phyloP scores from a whole-genome alignment of 2,329 filamentous ascomycete species.

The Monascus ruber region DNA sequence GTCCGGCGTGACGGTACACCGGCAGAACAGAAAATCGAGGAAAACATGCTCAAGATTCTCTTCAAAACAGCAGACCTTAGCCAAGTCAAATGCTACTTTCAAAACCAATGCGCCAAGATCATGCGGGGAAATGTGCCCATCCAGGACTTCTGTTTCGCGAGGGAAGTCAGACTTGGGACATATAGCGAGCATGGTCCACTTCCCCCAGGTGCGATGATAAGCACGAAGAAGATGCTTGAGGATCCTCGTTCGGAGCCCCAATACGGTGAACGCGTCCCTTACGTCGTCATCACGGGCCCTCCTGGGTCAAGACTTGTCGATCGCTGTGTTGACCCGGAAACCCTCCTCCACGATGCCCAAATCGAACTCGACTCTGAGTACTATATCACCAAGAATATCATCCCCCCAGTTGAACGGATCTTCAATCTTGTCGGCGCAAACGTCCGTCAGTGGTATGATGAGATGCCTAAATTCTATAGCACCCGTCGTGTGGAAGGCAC shows the following conservation, averaged over 20 bases:
- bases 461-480: conserved; percentile 85
- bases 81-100: conserved; percentile 81
- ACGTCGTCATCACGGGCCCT: conserved; percentile 81
- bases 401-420: conserved; percentile 88
- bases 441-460: conserved; percentile 82
- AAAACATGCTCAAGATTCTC: conserved; percentile 75
- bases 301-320: conserved; percentile 79
- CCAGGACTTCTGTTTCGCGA: conserved; percentile 92
- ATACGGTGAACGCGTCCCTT: conserved; percentile 89
- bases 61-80: conserved; percentile 86
- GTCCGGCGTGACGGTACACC: conserved; percentile 90
- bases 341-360: conserved; percentile 63
- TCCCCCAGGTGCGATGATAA: conserved; percentile 81
- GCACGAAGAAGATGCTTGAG: conserved; percentile 71
- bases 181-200: conserved; percentile 72
- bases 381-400: conserved; percentile 91
- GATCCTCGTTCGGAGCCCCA: conserved; percentile 84
- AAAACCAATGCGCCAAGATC: conserved; percentile 80
- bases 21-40: conserved; percentile 92
- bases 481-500: conserved; percentile 50
- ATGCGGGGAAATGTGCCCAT: conserved; percentile 80
- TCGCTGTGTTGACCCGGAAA: conserved; percentile 79
- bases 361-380: conserved; percentile 85
- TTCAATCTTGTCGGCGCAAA: conserved; percentile 94
- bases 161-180: conserved; percentile 78